Evolutionary conservation across 2,329 filamentous ascomycete species (phyloP).

Genomic region (Balansia obtecta): DNA sequence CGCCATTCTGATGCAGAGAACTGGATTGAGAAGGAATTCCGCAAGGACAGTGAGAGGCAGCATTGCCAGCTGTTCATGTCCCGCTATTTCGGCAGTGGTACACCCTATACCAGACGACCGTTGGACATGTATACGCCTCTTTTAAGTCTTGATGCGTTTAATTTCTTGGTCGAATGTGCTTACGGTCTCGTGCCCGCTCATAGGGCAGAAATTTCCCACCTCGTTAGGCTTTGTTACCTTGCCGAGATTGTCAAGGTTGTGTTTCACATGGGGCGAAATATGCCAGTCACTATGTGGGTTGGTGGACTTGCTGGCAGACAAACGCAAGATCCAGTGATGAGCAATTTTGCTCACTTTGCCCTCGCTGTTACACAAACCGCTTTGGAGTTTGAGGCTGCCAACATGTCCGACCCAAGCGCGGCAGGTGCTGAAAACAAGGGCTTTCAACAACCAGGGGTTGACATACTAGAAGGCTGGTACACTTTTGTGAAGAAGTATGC

Average conservation of each 20-base stretch:
- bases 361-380: conserved; percentile 32
- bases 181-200: conserved; percentile 57
- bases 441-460: conserved; percentile 42
- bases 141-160: conserved; percentile 58
- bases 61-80: conserved; percentile 64
- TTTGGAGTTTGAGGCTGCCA: conserved; percentile 26
- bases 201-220: conserved; percentile 60
- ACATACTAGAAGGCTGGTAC: conserved; percentile 42
- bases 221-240: conserved; percentile 77
- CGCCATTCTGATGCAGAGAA: conserved; percentile 49
- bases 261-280: conserved; percentile 43
- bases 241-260: conserved; percentile 82
- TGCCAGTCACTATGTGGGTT: conserved; percentile 37
- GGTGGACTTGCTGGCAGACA: conserved; percentile 30
- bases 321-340: conserved; percentile 32
- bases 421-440: conserved; percentile 29
- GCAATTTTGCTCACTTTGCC: conserved; percentile 45
- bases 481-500: conserved; percentile 67
- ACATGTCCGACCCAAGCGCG: conserved; percentile 12
- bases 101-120: conserved; percentile 14
- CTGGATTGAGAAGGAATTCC: conserved; percentile 53
- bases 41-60: conserved; percentile 56
- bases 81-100: conserved; percentile 30
- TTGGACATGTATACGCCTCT: conserved; percentile 43
- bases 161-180: conserved; percentile 70